Evolutionary conservation across 805 yeast species (phyloP).

Genomic region (Sugiyamaella marilandica): DNA sequence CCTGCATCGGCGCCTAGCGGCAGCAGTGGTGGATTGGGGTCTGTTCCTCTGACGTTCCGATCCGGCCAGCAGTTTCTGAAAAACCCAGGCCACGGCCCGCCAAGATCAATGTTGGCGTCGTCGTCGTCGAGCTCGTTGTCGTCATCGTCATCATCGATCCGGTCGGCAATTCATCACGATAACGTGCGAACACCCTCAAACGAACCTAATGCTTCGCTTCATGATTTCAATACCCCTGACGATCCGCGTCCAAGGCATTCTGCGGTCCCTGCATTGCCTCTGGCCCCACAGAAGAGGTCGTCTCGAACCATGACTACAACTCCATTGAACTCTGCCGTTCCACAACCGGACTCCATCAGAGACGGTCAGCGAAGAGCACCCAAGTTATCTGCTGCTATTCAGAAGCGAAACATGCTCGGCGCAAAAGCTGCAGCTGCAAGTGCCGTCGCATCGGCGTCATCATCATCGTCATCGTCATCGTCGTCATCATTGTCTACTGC

Average conservation of each 20-base stretch:
- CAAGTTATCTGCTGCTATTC: not conserved
- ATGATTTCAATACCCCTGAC: not conserved
- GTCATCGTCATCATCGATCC: conserved; percentile 9
- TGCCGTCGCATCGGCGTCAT: not conserved
- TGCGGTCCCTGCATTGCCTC: conserved; percentile 11
- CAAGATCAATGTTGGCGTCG: not conserved
- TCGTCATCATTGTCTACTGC: not conserved
- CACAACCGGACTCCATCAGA: not conserved
- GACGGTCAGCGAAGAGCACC: conserved; percentile 1
- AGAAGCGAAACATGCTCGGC: not conserved
- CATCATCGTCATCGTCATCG: not conserved
- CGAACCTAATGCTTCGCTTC: conserved; percentile 14
- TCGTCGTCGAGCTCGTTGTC: not conserved
- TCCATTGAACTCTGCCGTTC: not conserved
- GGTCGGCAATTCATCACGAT: not conserved
- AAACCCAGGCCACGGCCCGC: not conserved
- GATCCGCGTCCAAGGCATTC: not conserved
- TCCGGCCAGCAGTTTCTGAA: conserved; percentile 16
- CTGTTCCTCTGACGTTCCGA: conserved; percentile 13
- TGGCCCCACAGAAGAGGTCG: conserved; percentile 24
- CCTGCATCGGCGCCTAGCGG: conserved; percentile 1
- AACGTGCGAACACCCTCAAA: conserved; percentile 8
- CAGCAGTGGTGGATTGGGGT: not conserved
- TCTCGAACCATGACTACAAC: conserved; percentile 10
- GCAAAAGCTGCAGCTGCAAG: not conserved